Conservation (phyloP, 169 alveolate species). For the Cryptosporidium sp. region DNA sequence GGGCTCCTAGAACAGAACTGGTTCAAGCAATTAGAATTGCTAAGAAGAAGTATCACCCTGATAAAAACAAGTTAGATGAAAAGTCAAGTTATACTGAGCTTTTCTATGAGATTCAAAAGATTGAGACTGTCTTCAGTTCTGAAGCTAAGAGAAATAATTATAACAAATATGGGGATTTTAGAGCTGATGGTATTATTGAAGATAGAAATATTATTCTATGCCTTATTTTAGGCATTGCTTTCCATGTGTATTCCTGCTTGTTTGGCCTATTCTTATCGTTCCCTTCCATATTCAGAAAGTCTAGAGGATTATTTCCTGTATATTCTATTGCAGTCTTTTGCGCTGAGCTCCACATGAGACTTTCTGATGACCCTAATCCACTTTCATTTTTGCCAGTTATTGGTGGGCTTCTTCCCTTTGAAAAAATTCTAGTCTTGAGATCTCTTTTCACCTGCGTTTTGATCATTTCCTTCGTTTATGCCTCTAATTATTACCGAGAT, state of each 20-base stretch:
- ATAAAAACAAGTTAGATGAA: conserved; percentile 48
- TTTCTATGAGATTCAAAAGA: conserved; percentile 63
- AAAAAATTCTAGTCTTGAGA: conserved; percentile 41
- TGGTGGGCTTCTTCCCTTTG: conserved; percentile 55
- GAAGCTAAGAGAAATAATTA: conserved; percentile 61
- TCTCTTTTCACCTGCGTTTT: conserved; percentile 22
- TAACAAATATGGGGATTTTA: conserved; percentile 67
- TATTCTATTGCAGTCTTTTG: conserved; percentile 66
- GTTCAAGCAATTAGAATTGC: conserved; percentile 65
- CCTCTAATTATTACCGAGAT: conserved; percentile 49
- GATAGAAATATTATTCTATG: conserved; percentile 61
- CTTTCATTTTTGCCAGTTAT: conserved; percentile 43
- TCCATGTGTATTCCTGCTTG: conserved; percentile 61
- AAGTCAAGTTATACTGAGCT: conserved; percentile 17
- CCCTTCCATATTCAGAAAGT: conserved; percentile 56
- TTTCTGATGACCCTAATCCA: conserved; percentile 66
- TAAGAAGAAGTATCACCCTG: conserved; percentile 70
- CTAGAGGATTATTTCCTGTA: conserved; percentile 62
- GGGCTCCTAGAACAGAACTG: conserved; percentile 64
- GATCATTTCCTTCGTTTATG: conserved; percentile 26
- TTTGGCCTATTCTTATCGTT: conserved; percentile 60
- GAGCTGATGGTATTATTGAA: conserved; percentile 58
- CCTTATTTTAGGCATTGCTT: conserved; percentile 43
- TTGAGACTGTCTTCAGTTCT: conserved; percentile 59
- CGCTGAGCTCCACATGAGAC: conserved; percentile 68